A percentile compares a stretch with the other conserved stretches of the same genome.
Conservation (phyloP, 192 early-diverging fungal species). For the Phlyctochytrium arcticum region DNA sequence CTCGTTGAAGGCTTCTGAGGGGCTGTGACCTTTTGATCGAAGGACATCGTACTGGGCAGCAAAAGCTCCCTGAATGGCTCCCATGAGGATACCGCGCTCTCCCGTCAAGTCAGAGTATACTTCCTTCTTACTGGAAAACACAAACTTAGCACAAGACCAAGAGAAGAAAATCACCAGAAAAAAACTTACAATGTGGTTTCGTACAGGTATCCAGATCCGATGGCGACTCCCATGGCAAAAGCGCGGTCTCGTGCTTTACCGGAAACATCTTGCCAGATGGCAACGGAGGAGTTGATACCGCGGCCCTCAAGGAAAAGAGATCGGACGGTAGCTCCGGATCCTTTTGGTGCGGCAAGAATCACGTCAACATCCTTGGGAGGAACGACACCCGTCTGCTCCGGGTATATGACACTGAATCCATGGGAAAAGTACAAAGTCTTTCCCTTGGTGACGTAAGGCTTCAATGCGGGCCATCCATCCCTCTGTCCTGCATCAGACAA, state of each 20-base stretch:
- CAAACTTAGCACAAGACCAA: not conserved
- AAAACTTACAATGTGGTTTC: constrained; percentile 81
- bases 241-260: constrained; percentile 93
- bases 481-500: constrained; percentile 95
- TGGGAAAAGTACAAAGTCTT: constrained; percentile 99
- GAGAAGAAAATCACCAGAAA: not conserved
- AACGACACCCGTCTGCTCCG: constrained; percentile 84
- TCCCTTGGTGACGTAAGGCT: constrained; percentile 86
- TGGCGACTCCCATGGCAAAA: constrained; percentile 84
- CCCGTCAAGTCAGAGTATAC: constrained; percentile 94
- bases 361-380: constrained; percentile 93
- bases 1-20: constrained; percentile 99
- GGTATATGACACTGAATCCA: constrained; percentile 93
- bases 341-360: constrained; percentile 94
- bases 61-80: constrained; percentile 96
- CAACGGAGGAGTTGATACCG: constrained; percentile 96
- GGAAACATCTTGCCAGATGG: constrained; percentile 89
- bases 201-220: constrained; percentile 96
- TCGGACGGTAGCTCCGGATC: constrained; percentile 90
- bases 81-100: constrained; percentile 97
- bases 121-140: constrained; percentile 70
- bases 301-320: constrained; percentile 93
- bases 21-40: constrained; percentile 87
- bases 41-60: constrained; percentile 96
- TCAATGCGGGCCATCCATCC: constrained; percentile 82